Percentiles rank a stretch among this genome's conserved stretches.
phyloP scores from a whole-genome alignment of 176 grass and related monocot genomes.

The Triticum turgidum region DNA sequence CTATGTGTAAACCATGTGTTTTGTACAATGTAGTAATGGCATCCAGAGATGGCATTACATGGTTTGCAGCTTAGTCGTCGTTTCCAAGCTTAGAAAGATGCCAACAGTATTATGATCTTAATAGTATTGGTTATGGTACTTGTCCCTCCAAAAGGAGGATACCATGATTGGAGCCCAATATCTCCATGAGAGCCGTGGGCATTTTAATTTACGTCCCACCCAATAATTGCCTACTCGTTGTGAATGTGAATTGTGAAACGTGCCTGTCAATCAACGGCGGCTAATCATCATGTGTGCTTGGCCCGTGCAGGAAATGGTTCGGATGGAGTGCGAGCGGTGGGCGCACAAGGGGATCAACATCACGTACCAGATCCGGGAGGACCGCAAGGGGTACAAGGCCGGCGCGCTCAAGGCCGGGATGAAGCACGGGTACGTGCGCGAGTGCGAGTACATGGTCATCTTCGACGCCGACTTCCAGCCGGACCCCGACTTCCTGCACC shows the following conservation, averaged over 20 bases:
- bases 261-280: no score
- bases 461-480: slow-evolving; percentile 99
- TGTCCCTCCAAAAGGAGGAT: neutral
- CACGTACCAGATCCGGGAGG: slow-evolving; percentile 90
- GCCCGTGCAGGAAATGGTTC: slow-evolving; percentile 61
- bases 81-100: neutral
- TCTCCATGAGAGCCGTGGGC: neutral
- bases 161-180: neutral
- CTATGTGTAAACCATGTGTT: no score
- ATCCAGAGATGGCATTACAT: neutral
- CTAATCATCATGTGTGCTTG: neutral
- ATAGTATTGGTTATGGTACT: neutral
- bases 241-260: neutral
- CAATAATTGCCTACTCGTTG: neutral
- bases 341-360: slow-evolving; percentile 83
- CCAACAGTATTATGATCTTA: neutral
- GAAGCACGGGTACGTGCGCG: slow-evolving; percentile 76
- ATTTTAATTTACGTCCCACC: neutral
- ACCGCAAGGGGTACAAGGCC: slow-evolving; percentile 84
- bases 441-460: slow-evolving; percentile 81
- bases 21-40: neutral
- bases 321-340: slow-evolving; percentile 86
- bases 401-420: slow-evolving; percentile 82
- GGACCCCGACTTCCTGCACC: slow-evolving; percentile 66
- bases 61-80: neutral